Evolutionary conservation across 176 grass and related monocot genomes (phyloP).

Genomic region (Raddia distichophylla): DNA sequence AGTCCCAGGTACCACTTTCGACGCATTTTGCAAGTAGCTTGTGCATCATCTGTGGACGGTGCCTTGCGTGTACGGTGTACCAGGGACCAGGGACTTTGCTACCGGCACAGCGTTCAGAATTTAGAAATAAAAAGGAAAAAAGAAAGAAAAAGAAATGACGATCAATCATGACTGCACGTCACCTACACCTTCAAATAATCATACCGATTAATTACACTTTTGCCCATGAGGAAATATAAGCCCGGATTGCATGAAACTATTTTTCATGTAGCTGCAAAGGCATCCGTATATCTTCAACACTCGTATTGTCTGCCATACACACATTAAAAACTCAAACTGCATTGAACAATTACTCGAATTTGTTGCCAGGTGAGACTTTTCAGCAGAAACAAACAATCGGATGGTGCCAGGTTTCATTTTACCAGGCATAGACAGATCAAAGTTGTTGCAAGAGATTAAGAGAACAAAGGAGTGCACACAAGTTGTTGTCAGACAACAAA

Average conservation of each 20-base stretch:
- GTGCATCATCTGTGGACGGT: background rate
- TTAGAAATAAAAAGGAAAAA: background rate
- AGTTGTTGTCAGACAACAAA: background rate
- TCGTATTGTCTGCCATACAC: background rate
- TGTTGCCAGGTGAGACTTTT: no score
- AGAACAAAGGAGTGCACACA: background rate
- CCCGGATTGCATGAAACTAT: background rate
- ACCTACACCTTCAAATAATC: background rate
- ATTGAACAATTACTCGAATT: no score
- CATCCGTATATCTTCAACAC: background rate
- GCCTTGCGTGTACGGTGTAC: background rate
- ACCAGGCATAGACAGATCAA: background rate
- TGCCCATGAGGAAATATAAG: background rate
- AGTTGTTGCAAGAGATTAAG: background rate
- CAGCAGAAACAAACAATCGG: background rate
- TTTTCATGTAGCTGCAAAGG: background rate
- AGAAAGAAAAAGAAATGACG: background rate
- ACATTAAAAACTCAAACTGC: background rate
- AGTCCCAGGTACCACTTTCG: background rate
- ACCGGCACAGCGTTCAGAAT: background rate
- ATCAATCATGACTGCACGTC: constrained; percentile 1
- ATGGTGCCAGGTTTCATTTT: background rate
- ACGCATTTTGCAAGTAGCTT: background rate
- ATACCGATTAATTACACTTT: background rate
- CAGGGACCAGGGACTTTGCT: background rate